These are phyloP conservation scores for Chytriomyces sp. DNA, from an alignment of 192 early-diverging fungal species.

Conservation along the genomic window DNA sequence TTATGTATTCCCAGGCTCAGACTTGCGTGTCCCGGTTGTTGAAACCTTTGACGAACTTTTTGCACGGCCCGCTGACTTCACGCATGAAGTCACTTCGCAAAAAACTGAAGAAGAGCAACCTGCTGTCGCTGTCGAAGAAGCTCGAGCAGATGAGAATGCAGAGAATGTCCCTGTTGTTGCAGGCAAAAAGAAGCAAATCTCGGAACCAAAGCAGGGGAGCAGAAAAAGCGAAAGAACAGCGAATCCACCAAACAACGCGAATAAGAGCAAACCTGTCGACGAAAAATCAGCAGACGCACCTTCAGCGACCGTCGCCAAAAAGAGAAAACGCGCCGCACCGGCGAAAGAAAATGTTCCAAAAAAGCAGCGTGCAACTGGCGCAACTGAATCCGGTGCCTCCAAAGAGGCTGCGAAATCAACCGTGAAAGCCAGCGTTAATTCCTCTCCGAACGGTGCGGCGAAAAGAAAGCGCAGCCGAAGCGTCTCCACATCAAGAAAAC, in stretches of 20 bases:
- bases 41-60: slow-evolving; percentile 40
- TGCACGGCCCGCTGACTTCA: neutral
- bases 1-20: slow-evolving; percentile 1
- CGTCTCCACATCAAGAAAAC: neutral
- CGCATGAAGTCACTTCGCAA: neutral
- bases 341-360: neutral
- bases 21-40: slow-evolving; percentile 30
- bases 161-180: neutral
- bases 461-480: neutral
- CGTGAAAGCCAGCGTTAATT: neutral
- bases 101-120: neutral
- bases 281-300: neutral
- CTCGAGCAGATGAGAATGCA: neutral
- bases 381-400: neutral
- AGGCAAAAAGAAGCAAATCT: neutral
- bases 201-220: neutral
- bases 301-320: neutral
- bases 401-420: neutral
- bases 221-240: neutral
- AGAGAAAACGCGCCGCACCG: neutral
- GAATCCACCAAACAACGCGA: neutral
- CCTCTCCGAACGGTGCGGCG: neutral
- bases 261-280: neutral
- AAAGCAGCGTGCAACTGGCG: neutral
- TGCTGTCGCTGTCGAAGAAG: slow-evolving; percentile 9